A percentile compares a stretch with the other conserved stretches of the same genome.
phyloP scores from a whole-genome alignment of 371 early-diverging fungal species.

The Mucor saturninus region DNA sequence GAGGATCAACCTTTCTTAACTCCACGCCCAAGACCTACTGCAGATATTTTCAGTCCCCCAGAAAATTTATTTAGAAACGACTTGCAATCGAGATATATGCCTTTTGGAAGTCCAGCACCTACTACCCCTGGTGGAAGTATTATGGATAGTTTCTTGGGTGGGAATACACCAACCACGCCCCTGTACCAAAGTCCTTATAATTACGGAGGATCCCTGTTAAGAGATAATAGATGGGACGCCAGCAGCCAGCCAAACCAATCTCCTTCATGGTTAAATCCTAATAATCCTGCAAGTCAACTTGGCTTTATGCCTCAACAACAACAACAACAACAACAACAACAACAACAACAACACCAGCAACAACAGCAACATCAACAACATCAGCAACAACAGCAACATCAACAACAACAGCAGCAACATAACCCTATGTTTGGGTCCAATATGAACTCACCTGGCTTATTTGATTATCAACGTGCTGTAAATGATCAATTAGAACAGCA shows the following conservation, averaged over 20 bases:
- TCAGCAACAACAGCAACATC: background rate
- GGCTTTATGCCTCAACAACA: constrained; percentile 2
- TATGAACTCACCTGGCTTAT: constrained; percentile 32
- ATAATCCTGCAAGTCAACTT: constrained; percentile 8
- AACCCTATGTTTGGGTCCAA: constrained; percentile 40
- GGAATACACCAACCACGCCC: constrained; percentile 6
- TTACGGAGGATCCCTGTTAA: constrained; percentile 23
- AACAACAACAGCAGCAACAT: constrained; percentile 28
- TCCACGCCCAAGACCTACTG: constrained; percentile 32
- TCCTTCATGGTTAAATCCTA: constrained; percentile 38
- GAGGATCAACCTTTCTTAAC: constrained; percentile 71
- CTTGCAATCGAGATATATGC: constrained; percentile 33
- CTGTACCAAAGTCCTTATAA: constrained; percentile 29
- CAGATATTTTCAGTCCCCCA: constrained; percentile 29
- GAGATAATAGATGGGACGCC: constrained; percentile 24
- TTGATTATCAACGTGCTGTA: constrained; percentile 44
- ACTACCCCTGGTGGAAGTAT: constrained; percentile 26
- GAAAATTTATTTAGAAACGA: constrained; percentile 22
- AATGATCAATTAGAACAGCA: constrained; percentile 41
- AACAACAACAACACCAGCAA: constrained; percentile 28
- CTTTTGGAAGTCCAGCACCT: constrained; percentile 32
- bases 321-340: constrained; percentile 25
- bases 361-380: constrained; percentile 8
- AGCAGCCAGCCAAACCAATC: constrained; percentile 17
- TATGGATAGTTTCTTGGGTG: constrained; percentile 19